Evolutionary conservation across 2,329 filamentous ascomycete genomes (phyloP).

Genomic region (Alternaria ventricosa): DNA sequence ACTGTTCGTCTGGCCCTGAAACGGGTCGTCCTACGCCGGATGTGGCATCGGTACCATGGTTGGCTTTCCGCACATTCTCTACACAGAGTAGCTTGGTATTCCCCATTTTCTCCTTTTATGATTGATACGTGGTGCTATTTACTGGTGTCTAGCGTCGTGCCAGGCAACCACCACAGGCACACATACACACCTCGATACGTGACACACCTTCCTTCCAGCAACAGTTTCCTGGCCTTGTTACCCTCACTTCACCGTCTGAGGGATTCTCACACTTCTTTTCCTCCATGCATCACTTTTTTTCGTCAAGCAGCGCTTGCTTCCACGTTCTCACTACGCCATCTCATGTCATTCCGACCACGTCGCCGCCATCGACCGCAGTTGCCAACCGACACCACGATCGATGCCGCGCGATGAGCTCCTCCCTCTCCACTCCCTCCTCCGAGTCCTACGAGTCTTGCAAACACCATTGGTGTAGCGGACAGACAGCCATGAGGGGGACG

Average conservation of each 20-base stretch:
- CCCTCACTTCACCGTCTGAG: background rate
- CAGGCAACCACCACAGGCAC: slow-evolving; percentile 1
- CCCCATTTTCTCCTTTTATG: slow-evolving; percentile 26
- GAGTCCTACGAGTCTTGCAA: background rate
- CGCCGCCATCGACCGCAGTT: background rate
- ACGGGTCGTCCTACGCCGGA: slow-evolving; percentile 18
- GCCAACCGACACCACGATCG: background rate
- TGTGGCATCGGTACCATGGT: slow-evolving; percentile 28
- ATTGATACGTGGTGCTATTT: slow-evolving; percentile 34
- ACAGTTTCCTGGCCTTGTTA: background rate
- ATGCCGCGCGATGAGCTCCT: background rate
- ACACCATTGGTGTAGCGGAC: slow-evolving; percentile 14
- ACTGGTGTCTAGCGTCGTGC: slow-evolving; percentile 29
- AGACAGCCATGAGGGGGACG: slow-evolving; percentile 15
- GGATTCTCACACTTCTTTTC: background rate
- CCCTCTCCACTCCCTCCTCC: background rate
- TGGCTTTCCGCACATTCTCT: slow-evolving; percentile 23
- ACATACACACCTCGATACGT: slow-evolving; percentile 1
- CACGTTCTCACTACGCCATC: background rate
- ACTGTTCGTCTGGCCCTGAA: slow-evolving; percentile 6
- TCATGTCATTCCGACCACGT: background rate
- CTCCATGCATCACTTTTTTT: background rate
- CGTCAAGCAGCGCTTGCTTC: background rate
- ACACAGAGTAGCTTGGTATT: slow-evolving; percentile 32
- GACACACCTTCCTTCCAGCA: background rate